Conservation (phyloP, 2,329 filamentous ascomycete genomes). For the Penicillium sp. region DNA sequence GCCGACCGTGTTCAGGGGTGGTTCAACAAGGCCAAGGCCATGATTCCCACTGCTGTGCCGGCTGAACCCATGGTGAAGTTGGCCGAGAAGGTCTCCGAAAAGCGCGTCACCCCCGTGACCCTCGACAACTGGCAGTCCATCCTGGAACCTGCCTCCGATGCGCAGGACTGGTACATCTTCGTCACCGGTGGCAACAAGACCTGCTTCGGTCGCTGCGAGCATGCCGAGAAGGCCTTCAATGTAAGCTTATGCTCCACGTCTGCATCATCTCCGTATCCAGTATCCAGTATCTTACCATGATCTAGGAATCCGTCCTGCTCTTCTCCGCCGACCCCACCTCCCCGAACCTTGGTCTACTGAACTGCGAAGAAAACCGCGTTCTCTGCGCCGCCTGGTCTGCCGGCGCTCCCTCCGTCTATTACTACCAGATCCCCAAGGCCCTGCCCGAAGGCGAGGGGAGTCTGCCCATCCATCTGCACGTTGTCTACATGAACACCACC, state of each 20-base stretch:
- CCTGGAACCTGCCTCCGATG: slow-evolving; percentile 41
- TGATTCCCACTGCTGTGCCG: slow-evolving; percentile 48
- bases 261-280: background rate
- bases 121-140: slow-evolving; percentile 55
- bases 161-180: slow-evolving; percentile 57
- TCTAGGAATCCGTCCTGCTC: slow-evolving; percentile 50
- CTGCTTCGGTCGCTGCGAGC: slow-evolving; percentile 57
- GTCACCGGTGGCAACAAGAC: slow-evolving; percentile 62
- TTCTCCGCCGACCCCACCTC: slow-evolving; percentile 52
- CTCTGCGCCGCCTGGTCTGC: slow-evolving; percentile 60
- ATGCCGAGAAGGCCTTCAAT: slow-evolving; percentile 51
- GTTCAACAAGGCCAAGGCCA: slow-evolving; percentile 52
- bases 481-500: slow-evolving; percentile 54
- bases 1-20: slow-evolving; percentile 44
- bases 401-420: slow-evolving; percentile 53
- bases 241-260: slow-evolving; percentile 28
- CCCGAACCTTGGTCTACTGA: slow-evolving; percentile 54
- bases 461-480: slow-evolving; percentile 51
- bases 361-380: slow-evolving; percentile 56
- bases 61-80: slow-evolving; percentile 38
- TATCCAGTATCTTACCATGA: background rate
- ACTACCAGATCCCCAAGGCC: slow-evolving; percentile 54
- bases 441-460: slow-evolving; percentile 49
- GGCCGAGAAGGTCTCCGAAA: slow-evolving; percentile 48
- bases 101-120: slow-evolving; percentile 51